Percentiles rank a stretch among this genome's conserved stretches.
Conservation (phyloP, 768 basidiomycete species). For the Tricholoma bakamatsutake region DNA sequence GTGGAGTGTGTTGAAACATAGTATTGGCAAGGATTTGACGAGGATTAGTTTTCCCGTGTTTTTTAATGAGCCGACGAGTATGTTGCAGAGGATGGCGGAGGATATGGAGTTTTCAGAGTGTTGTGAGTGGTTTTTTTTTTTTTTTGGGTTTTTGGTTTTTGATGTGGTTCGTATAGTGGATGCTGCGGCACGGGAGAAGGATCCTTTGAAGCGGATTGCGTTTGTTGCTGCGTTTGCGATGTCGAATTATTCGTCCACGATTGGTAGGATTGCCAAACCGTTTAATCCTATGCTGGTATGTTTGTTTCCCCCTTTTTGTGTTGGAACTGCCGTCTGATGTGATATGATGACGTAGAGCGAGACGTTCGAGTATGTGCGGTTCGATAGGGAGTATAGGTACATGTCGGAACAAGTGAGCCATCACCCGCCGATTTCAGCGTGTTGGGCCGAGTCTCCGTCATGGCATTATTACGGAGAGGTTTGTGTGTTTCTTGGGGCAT, state of each 20-base stretch:
- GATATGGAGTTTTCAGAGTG: constrained; percentile 98
- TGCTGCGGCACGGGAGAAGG: constrained; percentile 68
- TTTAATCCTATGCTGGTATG: constrained; percentile 93
- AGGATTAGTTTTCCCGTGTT: constrained; percentile 94
- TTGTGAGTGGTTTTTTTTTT: constrained; percentile 40
- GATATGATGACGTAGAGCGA: constrained; percentile 71
- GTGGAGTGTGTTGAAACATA: constrained; percentile 93
- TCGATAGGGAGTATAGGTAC: constrained; percentile 88
- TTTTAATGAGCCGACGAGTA: constrained; percentile 92
- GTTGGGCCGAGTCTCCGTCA: constrained; percentile 84
- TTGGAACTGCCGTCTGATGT: background rate
- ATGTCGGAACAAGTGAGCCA: constrained; percentile 96
- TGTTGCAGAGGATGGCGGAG: constrained; percentile 97
- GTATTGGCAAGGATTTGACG: constrained; percentile 95
- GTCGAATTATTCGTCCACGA: constrained; percentile 96
- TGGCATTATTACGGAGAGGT: constrained; percentile 94
- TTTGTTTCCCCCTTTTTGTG: constrained; percentile 6
- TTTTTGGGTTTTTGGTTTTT: background rate
- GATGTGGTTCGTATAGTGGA: constrained; percentile 50
- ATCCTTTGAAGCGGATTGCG: constrained; percentile 79
- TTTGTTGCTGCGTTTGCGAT: constrained; percentile 96
- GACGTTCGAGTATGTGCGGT: constrained; percentile 88
- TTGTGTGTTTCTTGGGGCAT: constrained; percentile 6
- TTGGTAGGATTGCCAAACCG: constrained; percentile 94
- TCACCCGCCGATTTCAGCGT: constrained; percentile 95